Percentiles rank a stretch among this genome's conserved stretches.
These are phyloP conservation scores for Corylus americana DNA, from an alignment of 306 rosid species.

Conservation along the genomic window DNA sequence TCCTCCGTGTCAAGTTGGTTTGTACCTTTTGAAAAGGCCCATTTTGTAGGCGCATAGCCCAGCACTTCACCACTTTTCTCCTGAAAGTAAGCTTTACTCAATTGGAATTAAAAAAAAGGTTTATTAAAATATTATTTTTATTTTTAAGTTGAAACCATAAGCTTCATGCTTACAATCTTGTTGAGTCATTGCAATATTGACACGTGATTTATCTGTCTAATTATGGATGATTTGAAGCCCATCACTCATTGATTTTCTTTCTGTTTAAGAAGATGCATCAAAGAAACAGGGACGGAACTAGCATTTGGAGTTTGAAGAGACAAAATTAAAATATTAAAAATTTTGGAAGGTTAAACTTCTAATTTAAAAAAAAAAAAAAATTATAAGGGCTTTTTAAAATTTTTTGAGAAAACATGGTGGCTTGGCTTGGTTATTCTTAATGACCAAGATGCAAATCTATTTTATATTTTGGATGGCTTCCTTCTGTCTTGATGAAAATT, in stretches of 20 bases:
- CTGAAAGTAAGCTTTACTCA: slow-evolving; percentile 67
- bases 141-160: neutral
- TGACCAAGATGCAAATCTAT: slow-evolving; percentile 18
- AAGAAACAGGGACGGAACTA: neutral
- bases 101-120: neutral
- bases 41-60: no score
- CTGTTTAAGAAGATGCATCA: slow-evolving; percentile 66
- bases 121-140: no score
- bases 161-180: slow-evolving; percentile 17
- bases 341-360: no score
- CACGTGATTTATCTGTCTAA: slow-evolving; percentile 46
- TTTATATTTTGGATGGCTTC: neutral
- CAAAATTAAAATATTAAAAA: no score
- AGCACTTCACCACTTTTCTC: slow-evolving; percentile 34
- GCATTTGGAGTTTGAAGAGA: no score
- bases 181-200: slow-evolving; percentile 27
- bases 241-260: slow-evolving; percentile 78
- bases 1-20: no score
- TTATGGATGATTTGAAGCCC: slow-evolving; percentile 82
- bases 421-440: slow-evolving; percentile 54
- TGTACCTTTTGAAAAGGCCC: no score
- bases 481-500: slow-evolving; percentile 15
- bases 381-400: no score
- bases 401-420: no score
- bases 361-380: no score